Conservation (phyloP, 352 stramenopile species). For the Pythium apleroticum region DNA sequence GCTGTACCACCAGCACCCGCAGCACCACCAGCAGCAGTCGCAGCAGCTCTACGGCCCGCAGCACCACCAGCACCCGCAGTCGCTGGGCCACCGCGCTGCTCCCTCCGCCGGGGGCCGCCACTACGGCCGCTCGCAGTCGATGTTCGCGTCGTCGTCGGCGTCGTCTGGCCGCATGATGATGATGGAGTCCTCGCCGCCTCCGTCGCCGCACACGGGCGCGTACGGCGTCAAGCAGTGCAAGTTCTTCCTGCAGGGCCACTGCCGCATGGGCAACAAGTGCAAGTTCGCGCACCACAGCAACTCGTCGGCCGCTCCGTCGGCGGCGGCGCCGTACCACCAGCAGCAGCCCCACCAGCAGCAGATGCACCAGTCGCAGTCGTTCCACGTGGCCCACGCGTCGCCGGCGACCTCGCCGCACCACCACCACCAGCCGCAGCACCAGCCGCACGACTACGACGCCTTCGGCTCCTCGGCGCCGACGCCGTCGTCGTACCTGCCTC, state of each 20-base stretch:
- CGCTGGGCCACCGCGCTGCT: conserved; percentile 2
- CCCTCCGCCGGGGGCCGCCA: not conserved
- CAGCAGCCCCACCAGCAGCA: conserved; percentile 9
- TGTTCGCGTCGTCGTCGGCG: conserved; percentile 20
- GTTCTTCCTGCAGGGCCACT: conserved; percentile 84
- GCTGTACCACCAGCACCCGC: conserved; percentile 6
- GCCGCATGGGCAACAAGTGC: conserved; percentile 84
- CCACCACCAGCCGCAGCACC: conserved; percentile 12
- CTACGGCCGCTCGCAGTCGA: conserved; percentile 21
- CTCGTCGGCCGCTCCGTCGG: conserved; percentile 21
- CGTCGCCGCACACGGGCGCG: conserved; percentile 41
- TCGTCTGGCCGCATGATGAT: conserved; percentile 14
- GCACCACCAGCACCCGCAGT: conserved; percentile 18
- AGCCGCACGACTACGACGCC: conserved; percentile 9
- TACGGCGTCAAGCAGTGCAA: conserved; percentile 68
- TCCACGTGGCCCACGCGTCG: conserved; percentile 19
- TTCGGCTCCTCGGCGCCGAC: conserved; percentile 6
- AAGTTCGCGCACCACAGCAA: conserved; percentile 73
- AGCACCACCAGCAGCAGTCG: not conserved
- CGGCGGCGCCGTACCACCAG: conserved; percentile 10
- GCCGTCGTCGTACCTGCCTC: conserved; percentile 17
- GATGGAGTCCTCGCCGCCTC: conserved; percentile 66
- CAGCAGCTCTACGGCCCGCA: conserved; percentile 5
- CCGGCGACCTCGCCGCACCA: conserved; percentile 20
- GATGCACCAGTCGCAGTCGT: conserved; percentile 16